These are phyloP conservation scores for Thelonectria blattea DNA, from an alignment of 2,329 filamentous ascomycete genomes.

Conservation along the genomic window DNA sequence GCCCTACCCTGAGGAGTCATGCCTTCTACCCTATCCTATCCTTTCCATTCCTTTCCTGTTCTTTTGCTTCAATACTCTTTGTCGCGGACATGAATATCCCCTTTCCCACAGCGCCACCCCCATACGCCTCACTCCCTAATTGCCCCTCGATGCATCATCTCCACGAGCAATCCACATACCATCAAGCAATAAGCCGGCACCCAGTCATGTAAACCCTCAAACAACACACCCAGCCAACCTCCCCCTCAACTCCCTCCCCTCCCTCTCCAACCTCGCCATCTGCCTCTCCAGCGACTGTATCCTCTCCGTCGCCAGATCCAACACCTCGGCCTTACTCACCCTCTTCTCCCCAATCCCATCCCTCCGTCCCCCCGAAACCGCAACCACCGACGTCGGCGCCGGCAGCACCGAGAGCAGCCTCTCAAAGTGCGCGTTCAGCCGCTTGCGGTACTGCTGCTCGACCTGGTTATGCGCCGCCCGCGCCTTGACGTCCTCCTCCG, in stretches of 20 bases:
- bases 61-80: not conserved
- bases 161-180: not conserved
- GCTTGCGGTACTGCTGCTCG: conserved; percentile 56
- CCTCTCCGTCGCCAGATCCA: conserved; percentile 52
- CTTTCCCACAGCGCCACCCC: not conserved
- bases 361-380: conserved; percentile 38
- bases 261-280: conserved; percentile 44
- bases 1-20: not conserved
- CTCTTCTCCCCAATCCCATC: conserved; percentile 39
- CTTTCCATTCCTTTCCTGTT: too few relatives aligned
- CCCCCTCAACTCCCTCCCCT: conserved; percentile 42
- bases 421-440: conserved; percentile 54
- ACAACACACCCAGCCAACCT: conserved; percentile 22
- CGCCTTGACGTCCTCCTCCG: conserved; percentile 36
- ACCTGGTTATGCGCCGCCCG: conserved; percentile 52
- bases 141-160: not conserved
- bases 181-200: not conserved
- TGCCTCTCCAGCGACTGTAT: conserved; percentile 50
- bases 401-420: conserved; percentile 50
- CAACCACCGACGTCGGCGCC: conserved; percentile 36
- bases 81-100: not conserved
- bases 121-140: not conserved
- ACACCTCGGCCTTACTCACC: conserved; percentile 53
- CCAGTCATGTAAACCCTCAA: conserved; percentile 15
- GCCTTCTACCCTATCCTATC: too few relatives aligned